These are phyloP conservation scores for Metschnikowia proteae DNA, from an alignment of 805 yeast species.

Conservation along the genomic window DNA sequence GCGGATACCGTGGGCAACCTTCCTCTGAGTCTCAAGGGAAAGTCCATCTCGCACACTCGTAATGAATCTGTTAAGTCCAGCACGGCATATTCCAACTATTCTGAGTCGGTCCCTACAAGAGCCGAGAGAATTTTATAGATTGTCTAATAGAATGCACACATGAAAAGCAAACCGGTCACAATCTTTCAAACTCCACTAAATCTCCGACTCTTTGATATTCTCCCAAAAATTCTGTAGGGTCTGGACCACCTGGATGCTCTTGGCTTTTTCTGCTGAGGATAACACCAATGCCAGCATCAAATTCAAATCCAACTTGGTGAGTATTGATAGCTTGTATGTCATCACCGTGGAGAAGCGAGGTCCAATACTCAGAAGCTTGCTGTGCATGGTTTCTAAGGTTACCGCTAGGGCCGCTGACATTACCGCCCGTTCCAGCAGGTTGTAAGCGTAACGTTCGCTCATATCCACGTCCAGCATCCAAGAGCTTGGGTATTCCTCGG, in stretches of 20 bases:
- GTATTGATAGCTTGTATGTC: conserved; percentile 7
- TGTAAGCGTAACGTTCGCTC: conserved; percentile 47
- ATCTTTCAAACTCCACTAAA: background rate
- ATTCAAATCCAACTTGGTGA: conserved; percentile 7
- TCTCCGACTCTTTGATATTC: background rate
- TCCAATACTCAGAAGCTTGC: conserved; percentile 2
- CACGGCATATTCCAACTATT: conserved; percentile 15
- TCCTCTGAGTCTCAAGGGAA: conserved; percentile 7
- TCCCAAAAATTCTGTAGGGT: conserved; percentile 11
- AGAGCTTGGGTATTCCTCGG: conserved; percentile 25
- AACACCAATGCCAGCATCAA: conserved; percentile 8
- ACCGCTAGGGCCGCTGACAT: conserved; percentile 7
- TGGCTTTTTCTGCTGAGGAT: conserved; percentile 7
- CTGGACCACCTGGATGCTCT: conserved; percentile 6
- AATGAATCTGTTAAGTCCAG: conserved; percentile 9
- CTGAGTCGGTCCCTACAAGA: conserved; percentile 14
- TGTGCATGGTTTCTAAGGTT: conserved; percentile 5
- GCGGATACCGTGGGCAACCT: conserved; percentile 2
- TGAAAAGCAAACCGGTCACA: too few relatives aligned
- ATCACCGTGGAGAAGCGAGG: conserved; percentile 1
- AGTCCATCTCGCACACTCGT: conserved; percentile 10
- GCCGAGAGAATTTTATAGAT: conserved; percentile 11
- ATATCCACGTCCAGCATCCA: conserved; percentile 50
- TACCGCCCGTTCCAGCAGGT: conserved; percentile 30
- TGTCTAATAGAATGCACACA: conserved; percentile 4